Evolutionary conservation across 331 rosid genomes (phyloP), one percentile per base, ranked within the genome.

Genomic region (Malus hybrid): DNA sequence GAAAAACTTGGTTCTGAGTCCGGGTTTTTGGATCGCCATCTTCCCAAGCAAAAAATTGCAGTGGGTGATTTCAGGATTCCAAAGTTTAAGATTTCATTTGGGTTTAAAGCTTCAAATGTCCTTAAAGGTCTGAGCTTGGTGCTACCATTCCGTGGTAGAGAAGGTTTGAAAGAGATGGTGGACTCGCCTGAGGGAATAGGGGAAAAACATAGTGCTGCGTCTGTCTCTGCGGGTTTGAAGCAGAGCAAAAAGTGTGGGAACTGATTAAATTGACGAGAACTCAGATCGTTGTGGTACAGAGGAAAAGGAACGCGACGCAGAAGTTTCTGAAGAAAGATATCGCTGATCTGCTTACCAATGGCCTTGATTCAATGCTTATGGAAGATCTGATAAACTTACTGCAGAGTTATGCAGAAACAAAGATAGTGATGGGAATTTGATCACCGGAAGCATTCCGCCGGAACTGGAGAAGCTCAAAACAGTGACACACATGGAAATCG

Each of bases 241-340:
- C 24, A 24, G 24, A 24, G 24, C 24, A 24, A 24, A 24, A 24
- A 24, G 24, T 24, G 24, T 24, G 24, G 24, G 24, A 24, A 24
- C 70, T 83, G 88, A 86, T 94, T 72, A 90, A 94, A 79, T 69
- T 77, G 86, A 92, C 91, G 73, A 94, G 89, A 84, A 84, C 83
- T 77, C 96, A 97, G 90, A 94, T 94, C 89, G 97, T 92, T 85
- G 91, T 85, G 86, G 78, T 94, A 68, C 88, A 89, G 87, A 88
- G 97, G 85, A 94, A 86, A 91, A 87, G 90, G 83, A 92, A 86
- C 78, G 99, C 97, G 52, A 86, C 96, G 66, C 92, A 92, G 91
- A 94, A 90, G 89, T 90, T 92, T 83, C 77, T 94, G 52, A 90
- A 84, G 92, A 85, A 88, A 69, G 99, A 94, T 68, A 82, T 94